A percentile compares a stretch with the other conserved stretches of the same genome.
These are phyloP conservation scores for Linum lewisii DNA, from an alignment of 345 rosid species.

Conservation along the genomic window DNA sequence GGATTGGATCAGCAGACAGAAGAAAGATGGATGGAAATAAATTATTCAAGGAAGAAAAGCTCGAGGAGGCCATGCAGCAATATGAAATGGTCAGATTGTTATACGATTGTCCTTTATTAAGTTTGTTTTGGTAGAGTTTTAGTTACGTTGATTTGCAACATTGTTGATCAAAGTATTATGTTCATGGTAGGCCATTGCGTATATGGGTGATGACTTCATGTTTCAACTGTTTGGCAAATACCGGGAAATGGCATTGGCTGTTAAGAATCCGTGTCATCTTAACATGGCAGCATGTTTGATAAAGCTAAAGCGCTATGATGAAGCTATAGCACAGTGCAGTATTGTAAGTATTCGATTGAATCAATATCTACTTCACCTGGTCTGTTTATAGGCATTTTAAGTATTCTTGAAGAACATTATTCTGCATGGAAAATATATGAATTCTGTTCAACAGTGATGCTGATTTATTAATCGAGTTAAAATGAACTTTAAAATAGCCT, in stretches of 20 bases:
- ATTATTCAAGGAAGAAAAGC: slow-evolving; percentile 63
- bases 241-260: slow-evolving; percentile 95
- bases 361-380: not conserved
- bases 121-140: not conserved
- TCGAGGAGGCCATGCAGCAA: slow-evolving; percentile 95
- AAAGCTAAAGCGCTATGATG: slow-evolving; percentile 70
- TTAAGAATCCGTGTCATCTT: slow-evolving; percentile 92
- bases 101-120: slow-evolving; percentile 13
- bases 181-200: slow-evolving; percentile 70
- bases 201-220: slow-evolving; percentile 94
- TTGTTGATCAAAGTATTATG: not conserved
- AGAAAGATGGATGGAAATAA: slow-evolving; percentile 91
- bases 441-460: not conserved
- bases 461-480: too few relatives aligned
- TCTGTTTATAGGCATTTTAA: not conserved
- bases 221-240: slow-evolving; percentile 94
- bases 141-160: not conserved
- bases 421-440: too few relatives aligned
- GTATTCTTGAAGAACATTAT: not conserved
- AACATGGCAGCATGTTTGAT: slow-evolving; percentile 87
- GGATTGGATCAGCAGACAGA: slow-evolving; percentile 86
- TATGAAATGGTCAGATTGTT: slow-evolving; percentile 80
- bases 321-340: slow-evolving; percentile 83
- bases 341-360: slow-evolving; percentile 33
- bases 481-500: too few relatives aligned